Conservation (phyloP, 345 rosid species). For the Corymbia maculata region DNA sequence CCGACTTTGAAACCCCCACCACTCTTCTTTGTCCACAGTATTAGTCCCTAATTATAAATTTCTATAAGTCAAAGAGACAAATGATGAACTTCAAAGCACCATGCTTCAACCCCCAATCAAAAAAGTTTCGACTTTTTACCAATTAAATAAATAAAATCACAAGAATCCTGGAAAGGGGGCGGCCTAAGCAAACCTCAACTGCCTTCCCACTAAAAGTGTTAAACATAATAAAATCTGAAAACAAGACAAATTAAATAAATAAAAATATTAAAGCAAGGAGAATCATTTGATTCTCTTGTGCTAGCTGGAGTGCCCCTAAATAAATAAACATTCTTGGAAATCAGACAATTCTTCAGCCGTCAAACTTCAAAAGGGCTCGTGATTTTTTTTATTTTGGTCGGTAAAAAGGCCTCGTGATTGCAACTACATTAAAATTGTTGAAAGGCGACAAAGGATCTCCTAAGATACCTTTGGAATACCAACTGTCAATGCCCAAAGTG, state of each 20-base stretch:
- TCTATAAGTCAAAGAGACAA: not conserved
- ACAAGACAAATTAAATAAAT: not conserved
- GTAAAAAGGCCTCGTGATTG: not conserved
- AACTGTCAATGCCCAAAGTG: not conserved
- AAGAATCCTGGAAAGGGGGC: not conserved
- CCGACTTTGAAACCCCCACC: not conserved
- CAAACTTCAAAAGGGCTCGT: not conserved
- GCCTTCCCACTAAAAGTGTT: not conserved
- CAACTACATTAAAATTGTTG: not conserved
- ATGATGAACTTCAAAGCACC: not conserved
- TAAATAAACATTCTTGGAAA: not conserved
- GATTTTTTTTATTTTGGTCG: too few relatives aligned
- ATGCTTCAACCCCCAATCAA: not conserved
- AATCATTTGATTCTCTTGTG: not conserved
- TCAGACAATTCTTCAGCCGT: not conserved
- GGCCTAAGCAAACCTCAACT: not conserved
- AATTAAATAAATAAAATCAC: not conserved
- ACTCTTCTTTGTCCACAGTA: not conserved
- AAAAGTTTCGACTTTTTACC: not conserved
- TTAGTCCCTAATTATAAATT: not conserved
- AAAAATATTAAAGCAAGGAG: not conserved
- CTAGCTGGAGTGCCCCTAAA: not conserved
- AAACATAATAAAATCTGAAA: not conserved
- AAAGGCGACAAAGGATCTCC: not conserved
- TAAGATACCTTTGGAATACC: not conserved